Evolutionary conservation across 1,284 basidiomycete species (phyloP).

Genomic region (Takashimella koratensis): DNA sequence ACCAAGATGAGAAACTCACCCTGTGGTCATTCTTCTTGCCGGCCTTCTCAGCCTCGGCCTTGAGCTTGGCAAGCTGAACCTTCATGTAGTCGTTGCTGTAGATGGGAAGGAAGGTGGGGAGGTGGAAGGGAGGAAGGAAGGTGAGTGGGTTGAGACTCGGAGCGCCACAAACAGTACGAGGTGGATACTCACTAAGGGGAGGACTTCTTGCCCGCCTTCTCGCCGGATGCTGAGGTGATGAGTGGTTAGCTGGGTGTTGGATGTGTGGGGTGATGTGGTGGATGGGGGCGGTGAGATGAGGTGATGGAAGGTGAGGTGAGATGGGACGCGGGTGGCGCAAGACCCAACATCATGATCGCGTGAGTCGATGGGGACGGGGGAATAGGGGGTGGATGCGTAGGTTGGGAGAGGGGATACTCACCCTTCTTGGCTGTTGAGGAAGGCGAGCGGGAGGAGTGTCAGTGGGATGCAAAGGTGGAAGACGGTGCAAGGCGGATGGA

Average conservation of each 20-base stretch:
- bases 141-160: neutral
- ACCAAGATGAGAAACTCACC: slow-evolving; percentile 17
- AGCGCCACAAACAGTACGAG: neutral
- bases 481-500: slow-evolving; percentile 3
- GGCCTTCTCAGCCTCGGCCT: slow-evolving; percentile 43
- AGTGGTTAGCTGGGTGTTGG: neutral
- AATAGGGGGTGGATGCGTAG: neutral
- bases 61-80: slow-evolving; percentile 48
- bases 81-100: slow-evolving; percentile 48
- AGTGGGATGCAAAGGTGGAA: neutral
- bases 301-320: slow-evolving; percentile 3
- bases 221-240: slow-evolving; percentile 17
- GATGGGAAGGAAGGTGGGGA: neutral
- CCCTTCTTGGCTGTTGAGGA: slow-evolving; percentile 33
- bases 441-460: neutral
- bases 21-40: slow-evolving; percentile 44
- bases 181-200: slow-evolving; percentile 40
- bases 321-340: neutral
- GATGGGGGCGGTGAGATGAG: slow-evolving; percentile 1
- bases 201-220: slow-evolving; percentile 33
- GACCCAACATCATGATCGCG: neutral
- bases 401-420: slow-evolving; percentile 14
- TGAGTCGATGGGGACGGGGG: neutral
- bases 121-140: neutral
- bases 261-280: slow-evolving; percentile 1